A percentile compares a stretch with the other conserved stretches of the same genome.
These are phyloP conservation scores for Aureobasidium sp. DNA, from an alignment of 2,329 filamentous ascomycete species.

Conservation along the genomic window DNA sequence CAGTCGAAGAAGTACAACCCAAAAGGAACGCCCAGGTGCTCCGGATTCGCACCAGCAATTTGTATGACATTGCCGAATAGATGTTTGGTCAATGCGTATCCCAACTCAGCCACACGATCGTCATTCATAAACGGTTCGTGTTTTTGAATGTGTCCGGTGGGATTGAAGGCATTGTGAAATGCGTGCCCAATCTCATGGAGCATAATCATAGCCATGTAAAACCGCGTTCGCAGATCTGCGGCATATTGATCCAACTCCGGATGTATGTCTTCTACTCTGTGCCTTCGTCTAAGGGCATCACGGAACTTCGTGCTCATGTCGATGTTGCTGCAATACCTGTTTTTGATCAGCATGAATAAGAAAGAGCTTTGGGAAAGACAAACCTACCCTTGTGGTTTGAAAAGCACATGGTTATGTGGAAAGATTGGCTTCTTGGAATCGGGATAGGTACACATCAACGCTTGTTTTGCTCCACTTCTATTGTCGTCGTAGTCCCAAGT, in stretches of 20 bases:
- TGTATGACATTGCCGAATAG: neutral
- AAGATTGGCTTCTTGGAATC: neutral
- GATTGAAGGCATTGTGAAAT: neutral
- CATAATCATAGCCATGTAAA: neutral
- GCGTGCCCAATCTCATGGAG: neutral
- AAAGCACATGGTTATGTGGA: neutral
- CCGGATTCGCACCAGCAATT: neutral
- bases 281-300: neutral
- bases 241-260: neutral
- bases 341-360: neutral
- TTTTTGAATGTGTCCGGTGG: neutral
- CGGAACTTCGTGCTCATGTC: neutral
- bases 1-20: neutral
- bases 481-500: neutral
- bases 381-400: neutral
- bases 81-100: neutral
- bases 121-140: neutral
- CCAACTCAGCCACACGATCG: neutral
- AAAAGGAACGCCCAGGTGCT: neutral
- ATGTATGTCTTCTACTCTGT: neutral
- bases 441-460: neutral
- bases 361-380: neutral
- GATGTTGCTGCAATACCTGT: neutral
- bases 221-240: neutral
- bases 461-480: neutral